phyloP scores from a whole-genome alignment of 257 asterid species.

The Sherardia arvensis region DNA sequence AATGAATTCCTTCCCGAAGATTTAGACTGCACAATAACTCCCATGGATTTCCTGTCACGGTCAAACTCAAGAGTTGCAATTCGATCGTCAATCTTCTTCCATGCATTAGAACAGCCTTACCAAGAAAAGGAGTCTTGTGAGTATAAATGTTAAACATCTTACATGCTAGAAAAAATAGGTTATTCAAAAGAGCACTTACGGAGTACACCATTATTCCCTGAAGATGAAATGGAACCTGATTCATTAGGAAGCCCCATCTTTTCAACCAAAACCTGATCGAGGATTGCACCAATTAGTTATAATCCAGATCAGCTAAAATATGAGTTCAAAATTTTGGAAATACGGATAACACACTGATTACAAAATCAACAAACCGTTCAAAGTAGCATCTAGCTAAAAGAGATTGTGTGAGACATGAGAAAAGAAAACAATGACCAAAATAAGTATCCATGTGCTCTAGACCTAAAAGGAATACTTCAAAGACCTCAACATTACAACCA shows the following conservation, averaged over 20 bases:
- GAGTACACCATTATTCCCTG: slow-evolving; percentile 44
- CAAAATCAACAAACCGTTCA: background rate
- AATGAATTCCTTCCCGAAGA: slow-evolving; percentile 50
- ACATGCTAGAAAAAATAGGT: background rate
- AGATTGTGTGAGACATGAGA: background rate
- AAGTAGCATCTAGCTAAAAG: background rate
- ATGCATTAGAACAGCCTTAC: slow-evolving; percentile 59
- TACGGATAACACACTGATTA: background rate
- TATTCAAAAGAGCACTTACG: slow-evolving; percentile 42
- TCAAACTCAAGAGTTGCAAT: slow-evolving; percentile 98
- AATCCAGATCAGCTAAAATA: background rate
- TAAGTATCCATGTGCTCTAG: background rate
- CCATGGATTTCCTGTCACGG: slow-evolving; percentile 98
- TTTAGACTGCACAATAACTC: slow-evolving; percentile 67
- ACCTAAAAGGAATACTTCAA: background rate
- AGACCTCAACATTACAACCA: background rate
- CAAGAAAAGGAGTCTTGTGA: slow-evolving; percentile 21
- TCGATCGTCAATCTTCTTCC: slow-evolving; percentile 69
- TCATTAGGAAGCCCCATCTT: slow-evolving; percentile 89
- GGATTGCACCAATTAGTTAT: slow-evolving; percentile 7
- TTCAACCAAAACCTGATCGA: slow-evolving; percentile 79
- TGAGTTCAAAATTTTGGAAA: background rate
- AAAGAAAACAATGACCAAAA: background rate
- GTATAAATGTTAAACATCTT: slow-evolving; percentile 9
- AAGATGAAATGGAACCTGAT: slow-evolving; percentile 37